Conservation (phyloP, 1,284 basidiomycete genomes). For the Somion occarium region DNA sequence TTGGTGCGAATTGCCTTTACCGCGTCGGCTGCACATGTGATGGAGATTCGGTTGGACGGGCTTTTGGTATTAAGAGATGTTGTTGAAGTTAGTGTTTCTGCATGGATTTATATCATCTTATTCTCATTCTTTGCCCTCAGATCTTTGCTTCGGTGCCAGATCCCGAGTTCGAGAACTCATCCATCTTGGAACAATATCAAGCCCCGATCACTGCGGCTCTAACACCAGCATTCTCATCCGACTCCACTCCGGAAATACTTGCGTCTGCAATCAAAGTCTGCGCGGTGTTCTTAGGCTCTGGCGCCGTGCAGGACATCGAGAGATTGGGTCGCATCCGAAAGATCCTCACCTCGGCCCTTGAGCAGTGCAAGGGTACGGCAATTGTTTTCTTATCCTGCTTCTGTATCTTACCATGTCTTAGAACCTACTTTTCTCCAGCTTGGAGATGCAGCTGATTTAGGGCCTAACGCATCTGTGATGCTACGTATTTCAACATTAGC, state of each 20-base stretch:
- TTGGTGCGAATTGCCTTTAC: constrained; percentile 98
- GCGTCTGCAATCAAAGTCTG: constrained; percentile 92
- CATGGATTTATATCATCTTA: neutral
- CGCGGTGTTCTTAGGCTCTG: constrained; percentile 92
- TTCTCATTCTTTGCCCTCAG: constrained; percentile 33
- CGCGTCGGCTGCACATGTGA: constrained; percentile 93
- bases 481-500: constrained; percentile 89
- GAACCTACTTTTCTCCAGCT: constrained; percentile 82
- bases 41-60: constrained; percentile 93
- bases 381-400: neutral
- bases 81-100: constrained; percentile 62
- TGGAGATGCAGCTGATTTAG: constrained; percentile 84
- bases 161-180: constrained; percentile 87
- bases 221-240: constrained; percentile 94
- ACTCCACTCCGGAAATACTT: constrained; percentile 94
- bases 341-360: constrained; percentile 83
- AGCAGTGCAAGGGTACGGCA: constrained; percentile 75
- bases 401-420: constrained; percentile 26
- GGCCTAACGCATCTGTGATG: constrained; percentile 94
- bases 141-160: constrained; percentile 85
- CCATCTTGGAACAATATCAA: constrained; percentile 97
- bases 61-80: constrained; percentile 88
- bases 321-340: constrained; percentile 95
- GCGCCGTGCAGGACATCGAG: constrained; percentile 87
- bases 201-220: constrained; percentile 97